Evolutionary conservation across 2,329 filamentous ascomycete species (phyloP).

Genomic region (Colletotrichum sp.): DNA sequence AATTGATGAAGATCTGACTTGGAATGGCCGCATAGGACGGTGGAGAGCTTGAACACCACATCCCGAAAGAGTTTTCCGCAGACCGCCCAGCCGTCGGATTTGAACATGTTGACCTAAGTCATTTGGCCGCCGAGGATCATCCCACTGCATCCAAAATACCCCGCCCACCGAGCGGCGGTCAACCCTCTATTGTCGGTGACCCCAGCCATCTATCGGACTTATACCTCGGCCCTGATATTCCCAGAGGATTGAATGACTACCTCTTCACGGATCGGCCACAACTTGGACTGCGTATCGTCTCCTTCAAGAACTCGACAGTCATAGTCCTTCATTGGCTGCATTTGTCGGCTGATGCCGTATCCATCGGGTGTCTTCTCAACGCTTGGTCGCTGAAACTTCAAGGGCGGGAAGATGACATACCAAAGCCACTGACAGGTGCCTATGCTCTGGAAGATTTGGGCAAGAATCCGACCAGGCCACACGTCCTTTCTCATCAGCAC

Average conservation of each 20-base stretch:
- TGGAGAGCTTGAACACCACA: constrained; percentile 44
- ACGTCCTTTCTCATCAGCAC: not conserved
- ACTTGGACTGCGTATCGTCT: constrained; percentile 44
- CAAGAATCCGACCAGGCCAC: not conserved
- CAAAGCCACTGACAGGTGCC: not conserved
- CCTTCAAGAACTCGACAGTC: constrained; percentile 46
- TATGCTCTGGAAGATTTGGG: not conserved
- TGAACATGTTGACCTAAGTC: constrained; percentile 31
- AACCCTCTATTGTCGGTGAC: constrained; percentile 28
- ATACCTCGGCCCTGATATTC: constrained; percentile 20
- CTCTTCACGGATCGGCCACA: constrained; percentile 41
- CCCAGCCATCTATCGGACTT: constrained; percentile 12
- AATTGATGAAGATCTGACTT: not conserved
- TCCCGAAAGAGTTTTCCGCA: constrained; percentile 38
- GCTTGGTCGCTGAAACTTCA: not conserved
- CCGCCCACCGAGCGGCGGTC: constrained; percentile 4
- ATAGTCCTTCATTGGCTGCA: constrained; percentile 45
- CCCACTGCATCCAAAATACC: constrained; percentile 35
- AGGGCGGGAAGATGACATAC: not conserved
- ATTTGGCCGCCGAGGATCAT: constrained; percentile 36
- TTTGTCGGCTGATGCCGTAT: constrained; percentile 44
- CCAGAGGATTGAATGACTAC: constrained; percentile 36
- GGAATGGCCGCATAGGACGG: constrained; percentile 6
- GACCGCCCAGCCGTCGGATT: constrained; percentile 38
- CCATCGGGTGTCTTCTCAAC: constrained; percentile 20